Evolutionary conservation across 345 rosid genomes (phyloP).

Genomic region (Euphorbia pulcherrima): DNA sequence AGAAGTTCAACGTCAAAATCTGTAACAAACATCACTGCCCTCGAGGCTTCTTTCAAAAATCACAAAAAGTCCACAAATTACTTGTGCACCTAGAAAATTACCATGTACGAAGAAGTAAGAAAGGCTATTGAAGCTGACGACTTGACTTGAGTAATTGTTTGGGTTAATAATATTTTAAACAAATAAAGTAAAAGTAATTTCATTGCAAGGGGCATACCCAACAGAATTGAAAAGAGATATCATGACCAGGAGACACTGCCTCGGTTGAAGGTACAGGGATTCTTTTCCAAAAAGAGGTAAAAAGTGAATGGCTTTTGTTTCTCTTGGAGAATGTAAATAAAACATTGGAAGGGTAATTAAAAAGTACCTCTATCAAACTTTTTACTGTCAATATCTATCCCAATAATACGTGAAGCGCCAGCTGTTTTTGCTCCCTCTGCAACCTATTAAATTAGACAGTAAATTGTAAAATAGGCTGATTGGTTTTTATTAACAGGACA

Average conservation of each 20-base stretch:
- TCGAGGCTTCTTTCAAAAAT: background rate
- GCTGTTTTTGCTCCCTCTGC: conserved; percentile 99
- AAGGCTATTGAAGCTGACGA: background rate
- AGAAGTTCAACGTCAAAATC: background rate
- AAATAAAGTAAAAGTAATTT: background rate
- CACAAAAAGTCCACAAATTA: background rate
- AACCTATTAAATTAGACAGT: conserved; percentile 42
- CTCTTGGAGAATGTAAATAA: background rate
- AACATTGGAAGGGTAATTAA: background rate
- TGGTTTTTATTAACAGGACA: background rate
- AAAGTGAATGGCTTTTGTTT: background rate
- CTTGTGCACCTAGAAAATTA: background rate
- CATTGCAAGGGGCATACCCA: background rate
- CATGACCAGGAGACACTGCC: background rate
- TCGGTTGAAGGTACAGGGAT: background rate
- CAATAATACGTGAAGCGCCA: conserved; percentile 94
- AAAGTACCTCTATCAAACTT: conserved; percentile 63
- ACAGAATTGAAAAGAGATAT: background rate
- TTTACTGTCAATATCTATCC: conserved; percentile 79
- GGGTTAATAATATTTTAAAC: background rate
- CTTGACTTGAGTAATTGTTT: background rate
- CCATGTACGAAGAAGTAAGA: background rate
- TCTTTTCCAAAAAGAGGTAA: background rate
- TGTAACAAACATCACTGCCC: background rate
- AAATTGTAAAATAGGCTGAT: background rate